Evolutionary conservation across 768 basidiomycete species (phyloP), one percentile per base, ranked within the genome.

Genomic region (Rhizopogon sp.): DNA sequence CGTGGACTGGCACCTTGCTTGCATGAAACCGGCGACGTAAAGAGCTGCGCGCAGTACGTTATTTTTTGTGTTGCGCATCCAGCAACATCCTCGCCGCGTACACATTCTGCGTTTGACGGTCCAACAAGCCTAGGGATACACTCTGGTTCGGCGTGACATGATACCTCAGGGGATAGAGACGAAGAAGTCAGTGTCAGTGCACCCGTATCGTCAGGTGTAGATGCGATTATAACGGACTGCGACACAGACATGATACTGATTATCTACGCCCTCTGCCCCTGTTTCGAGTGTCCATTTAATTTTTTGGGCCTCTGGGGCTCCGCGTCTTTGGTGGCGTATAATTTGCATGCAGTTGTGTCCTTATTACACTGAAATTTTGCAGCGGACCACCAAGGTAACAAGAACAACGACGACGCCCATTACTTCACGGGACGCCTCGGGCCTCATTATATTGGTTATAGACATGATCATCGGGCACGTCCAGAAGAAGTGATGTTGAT

Each of bases 241-340:
- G 13, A 8, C 31, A 13, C 7, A 13, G 17, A 20, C 31, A 4
- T 14, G 31, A 4, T 14, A 20, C 11, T 33, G 17, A 14, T 35
- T 47, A 5, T 39, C 28, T 10, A 45, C 54, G 8, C 56, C 53
- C 39, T 55, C 63, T 17, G 44, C 57, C 29, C 44, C 56, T 43
- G 44, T 61, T 43, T 61, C 55, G 51, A 3, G 16, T 45, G 1
- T 58, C 50, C 7, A 37, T 40, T 39, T 11, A 37, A 13, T 11
- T 37, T 1, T 58, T 56, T 43, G 56, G 62, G 16, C 47, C 52
- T 33, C 35, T 14, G 13, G 62, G 41, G 62, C 33, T 58, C 55
- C 16, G 60, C 42, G 25, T 61, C 56, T 29, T 35, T 61, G 13
- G 54, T 59, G 11, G 55, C 57, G 31, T 61, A 59, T 33, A 61